Evolutionary conservation across 768 basidiomycete species (phyloP).

Genomic region (Grammothele lineata): DNA sequence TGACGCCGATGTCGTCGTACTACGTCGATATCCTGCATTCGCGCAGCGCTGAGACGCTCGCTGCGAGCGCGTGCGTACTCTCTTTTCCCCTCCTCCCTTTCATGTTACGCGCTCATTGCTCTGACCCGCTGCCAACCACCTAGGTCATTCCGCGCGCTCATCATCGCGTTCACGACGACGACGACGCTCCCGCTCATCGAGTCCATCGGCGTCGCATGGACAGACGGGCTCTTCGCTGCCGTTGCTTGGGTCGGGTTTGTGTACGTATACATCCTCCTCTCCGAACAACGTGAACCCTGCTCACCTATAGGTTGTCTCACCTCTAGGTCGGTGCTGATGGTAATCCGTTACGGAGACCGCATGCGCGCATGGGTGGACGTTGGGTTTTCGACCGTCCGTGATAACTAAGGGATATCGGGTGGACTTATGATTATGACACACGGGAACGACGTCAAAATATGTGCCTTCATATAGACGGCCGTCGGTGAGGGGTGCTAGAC

Average conservation of each 20-base stretch:
- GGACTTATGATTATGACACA: neutral
- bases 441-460: no score
- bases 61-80: slow-evolving; percentile 45
- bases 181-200: slow-evolving; percentile 52
- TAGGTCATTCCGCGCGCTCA: slow-evolving; percentile 45
- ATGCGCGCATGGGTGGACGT: slow-evolving; percentile 57
- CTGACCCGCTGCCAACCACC: neutral
- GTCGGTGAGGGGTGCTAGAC: no score
- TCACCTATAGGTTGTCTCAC: neutral
- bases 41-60: slow-evolving; percentile 61
- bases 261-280: slow-evolving; percentile 35
- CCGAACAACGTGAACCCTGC: neutral
- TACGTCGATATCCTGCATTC: slow-evolving; percentile 55
- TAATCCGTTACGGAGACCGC: slow-evolving; percentile 51
- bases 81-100: no score
- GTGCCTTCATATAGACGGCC: no score
- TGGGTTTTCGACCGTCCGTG: slow-evolving; percentile 41
- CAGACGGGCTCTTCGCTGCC: slow-evolving; percentile 43
- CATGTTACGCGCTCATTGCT: no score
- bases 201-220: slow-evolving; percentile 44
- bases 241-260: slow-evolving; percentile 47
- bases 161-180: slow-evolving; percentile 41
- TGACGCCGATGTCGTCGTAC: slow-evolving; percentile 55
- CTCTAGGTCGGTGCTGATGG: slow-evolving; percentile 45
- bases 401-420: slow-evolving; percentile 8